Evolutionary conservation across 306 rosid species (phyloP).

Genomic region (Prunus campanulata): DNA sequence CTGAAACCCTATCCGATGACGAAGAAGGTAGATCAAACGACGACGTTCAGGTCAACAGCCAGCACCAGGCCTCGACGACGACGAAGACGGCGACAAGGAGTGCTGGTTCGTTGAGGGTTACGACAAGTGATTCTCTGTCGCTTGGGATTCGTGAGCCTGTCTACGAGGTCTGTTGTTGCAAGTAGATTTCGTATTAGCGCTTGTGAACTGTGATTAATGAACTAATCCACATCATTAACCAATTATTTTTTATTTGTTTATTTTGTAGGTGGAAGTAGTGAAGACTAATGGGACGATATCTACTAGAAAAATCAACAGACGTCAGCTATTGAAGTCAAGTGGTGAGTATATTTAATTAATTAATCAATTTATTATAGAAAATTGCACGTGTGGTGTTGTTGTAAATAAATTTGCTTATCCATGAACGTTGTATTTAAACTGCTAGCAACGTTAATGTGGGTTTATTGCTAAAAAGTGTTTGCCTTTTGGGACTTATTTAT

Average conservation of each 20-base stretch:
- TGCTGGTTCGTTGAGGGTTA: slow-evolving; percentile 33
- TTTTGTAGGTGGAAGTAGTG: slow-evolving; percentile 80
- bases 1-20: slow-evolving; percentile 36
- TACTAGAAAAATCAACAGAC: slow-evolving; percentile 82
- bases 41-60: slow-evolving; percentile 15
- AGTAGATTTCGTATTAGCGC: background rate
- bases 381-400: too few species aligned
- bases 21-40: slow-evolving; percentile 29
- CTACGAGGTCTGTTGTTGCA: slow-evolving; percentile 60
- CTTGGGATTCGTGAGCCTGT: slow-evolving; percentile 96
- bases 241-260: background rate
- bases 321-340: slow-evolving; percentile 83
- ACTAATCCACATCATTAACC: background rate
- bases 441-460: background rate
- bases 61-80: background rate
- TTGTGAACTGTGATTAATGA: background rate
- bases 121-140: slow-evolving; percentile 53
- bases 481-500: background rate
- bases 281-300: slow-evolving; percentile 62
- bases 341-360: slow-evolving; percentile 43
- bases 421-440: background rate
- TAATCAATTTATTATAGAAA: too few species aligned
- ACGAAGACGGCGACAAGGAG: background rate
- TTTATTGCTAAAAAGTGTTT: background rate
- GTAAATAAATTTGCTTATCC: too few species aligned